Evolutionary conservation across 2,329 filamentous ascomycete genomes (phyloP).

Genomic region (Leptographium wingfieldii): DNA sequence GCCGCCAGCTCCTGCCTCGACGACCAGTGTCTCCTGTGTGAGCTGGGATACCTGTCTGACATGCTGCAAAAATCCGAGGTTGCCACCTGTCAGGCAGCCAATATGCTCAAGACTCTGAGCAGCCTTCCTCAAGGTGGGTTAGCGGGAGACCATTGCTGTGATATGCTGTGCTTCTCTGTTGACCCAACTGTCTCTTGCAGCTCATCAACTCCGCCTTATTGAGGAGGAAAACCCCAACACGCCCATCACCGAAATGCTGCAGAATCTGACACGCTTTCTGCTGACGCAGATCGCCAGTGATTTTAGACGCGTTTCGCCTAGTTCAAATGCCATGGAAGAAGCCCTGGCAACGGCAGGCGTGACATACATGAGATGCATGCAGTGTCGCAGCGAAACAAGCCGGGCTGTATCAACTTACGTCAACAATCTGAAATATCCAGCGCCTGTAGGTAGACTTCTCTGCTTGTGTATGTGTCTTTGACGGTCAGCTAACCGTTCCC

Average conservation of each 20-base stretch:
- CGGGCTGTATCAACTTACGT: conserved; percentile 67
- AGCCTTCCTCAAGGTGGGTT: conserved; percentile 58
- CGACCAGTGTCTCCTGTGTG: conserved; percentile 79
- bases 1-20: conserved; percentile 72
- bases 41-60: conserved; percentile 90
- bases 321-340: conserved; percentile 56
- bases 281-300: conserved; percentile 70
- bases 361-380: conserved; percentile 68
- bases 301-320: conserved; percentile 53
- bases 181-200: conserved; percentile 21
- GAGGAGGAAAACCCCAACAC: conserved; percentile 70
- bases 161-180: background rate
- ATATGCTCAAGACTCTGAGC: conserved; percentile 81
- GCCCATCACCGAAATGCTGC: conserved; percentile 68
- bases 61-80: conserved; percentile 96
- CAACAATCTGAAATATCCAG: conserved; percentile 75
- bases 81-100: conserved; percentile 90
- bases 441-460: conserved; percentile 23
- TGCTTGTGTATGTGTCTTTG: no score
- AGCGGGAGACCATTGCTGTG: conserved; percentile 43
- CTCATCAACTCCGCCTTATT: conserved; percentile 63
- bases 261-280: conserved; percentile 75
- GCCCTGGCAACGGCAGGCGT: conserved; percentile 58
- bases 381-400: conserved; percentile 77
- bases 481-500: no score